Conservation (phyloP, 208 protist genomes). For the Trypanosoma scelopori region DNA sequence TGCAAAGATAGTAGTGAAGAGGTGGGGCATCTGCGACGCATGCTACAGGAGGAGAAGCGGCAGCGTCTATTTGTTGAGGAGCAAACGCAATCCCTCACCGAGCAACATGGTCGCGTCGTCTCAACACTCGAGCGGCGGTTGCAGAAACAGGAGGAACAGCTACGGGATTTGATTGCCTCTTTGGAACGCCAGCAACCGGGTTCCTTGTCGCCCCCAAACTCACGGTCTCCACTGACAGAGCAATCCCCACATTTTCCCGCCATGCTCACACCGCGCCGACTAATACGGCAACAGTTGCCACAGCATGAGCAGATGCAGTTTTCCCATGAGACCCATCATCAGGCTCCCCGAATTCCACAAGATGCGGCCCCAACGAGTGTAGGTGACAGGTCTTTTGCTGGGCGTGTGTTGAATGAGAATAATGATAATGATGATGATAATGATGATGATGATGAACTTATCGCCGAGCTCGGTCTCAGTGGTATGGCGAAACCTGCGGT, state of each 20-base stretch:
- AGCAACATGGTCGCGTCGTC: conserved; percentile 81
- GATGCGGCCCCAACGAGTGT: neutral
- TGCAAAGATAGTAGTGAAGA: conserved; percentile 3
- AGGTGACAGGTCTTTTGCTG: neutral
- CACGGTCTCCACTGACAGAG: conserved; percentile 1
- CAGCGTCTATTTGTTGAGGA: conserved; percentile 84
- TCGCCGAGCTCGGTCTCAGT: conserved; percentile 33
- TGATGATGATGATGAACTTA: conserved; percentile 26
- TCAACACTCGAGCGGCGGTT: conserved; percentile 68
- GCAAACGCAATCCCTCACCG: conserved; percentile 74
- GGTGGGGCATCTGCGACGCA: conserved; percentile 40
- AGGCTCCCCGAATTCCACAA: conserved; percentile 23
- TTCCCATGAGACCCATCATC: conserved; percentile 47
- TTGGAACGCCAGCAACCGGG: conserved; percentile 43
- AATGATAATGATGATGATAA: conserved; percentile 2
- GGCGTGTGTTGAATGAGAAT: neutral
- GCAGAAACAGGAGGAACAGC: conserved; percentile 73
- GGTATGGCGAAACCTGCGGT: conserved; percentile 16
- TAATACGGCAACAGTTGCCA: conserved; percentile 58
- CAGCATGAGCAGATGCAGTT: conserved; percentile 68
- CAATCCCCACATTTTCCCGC: neutral
- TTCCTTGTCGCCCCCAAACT: neutral
- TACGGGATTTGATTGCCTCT: conserved; percentile 52
- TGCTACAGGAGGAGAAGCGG: conserved; percentile 68
- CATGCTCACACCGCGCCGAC: conserved; percentile 44